Percentiles rank a stretch among this genome's conserved stretches.
These are phyloP conservation scores for Pilaira anomala DNA, from an alignment of 192 early-diverging fungal species.

Conservation along the genomic window DNA sequence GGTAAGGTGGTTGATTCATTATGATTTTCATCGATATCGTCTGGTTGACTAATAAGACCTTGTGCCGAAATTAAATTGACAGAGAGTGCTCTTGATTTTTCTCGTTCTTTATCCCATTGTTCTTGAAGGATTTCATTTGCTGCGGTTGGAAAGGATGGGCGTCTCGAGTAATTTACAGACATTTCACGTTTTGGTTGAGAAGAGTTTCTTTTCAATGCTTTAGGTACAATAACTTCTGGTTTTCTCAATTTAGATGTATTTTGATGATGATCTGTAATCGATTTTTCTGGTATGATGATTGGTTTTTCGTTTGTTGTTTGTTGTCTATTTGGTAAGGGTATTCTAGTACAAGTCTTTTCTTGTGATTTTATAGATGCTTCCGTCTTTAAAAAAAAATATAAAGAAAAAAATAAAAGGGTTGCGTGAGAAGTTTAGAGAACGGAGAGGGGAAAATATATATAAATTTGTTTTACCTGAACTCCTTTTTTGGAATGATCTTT, in stretches of 20 bases:
- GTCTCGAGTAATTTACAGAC: neutral
- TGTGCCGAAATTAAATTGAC: slow-evolving; percentile 14
- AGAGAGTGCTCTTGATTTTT: neutral
- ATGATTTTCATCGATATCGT: slow-evolving; percentile 2
- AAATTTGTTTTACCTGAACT: slow-evolving; percentile 2
- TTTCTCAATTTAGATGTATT: neutral
- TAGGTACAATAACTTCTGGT: neutral
- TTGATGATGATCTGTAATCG: neutral
- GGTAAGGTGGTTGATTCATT: neutral
- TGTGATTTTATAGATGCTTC: no score
- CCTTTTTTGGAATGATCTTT: slow-evolving; percentile 8
- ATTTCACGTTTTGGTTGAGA: neutral
- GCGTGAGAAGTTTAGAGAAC: neutral
- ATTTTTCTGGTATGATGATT: no score
- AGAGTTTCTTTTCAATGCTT: neutral
- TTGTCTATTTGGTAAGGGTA: no score
- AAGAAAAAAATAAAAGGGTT: neutral
- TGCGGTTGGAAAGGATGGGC: neutral
- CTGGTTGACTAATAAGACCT: slow-evolving; percentile 13
- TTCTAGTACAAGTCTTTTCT: no score
- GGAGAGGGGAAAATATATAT: neutral
- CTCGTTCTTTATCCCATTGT: slow-evolving; percentile 16
- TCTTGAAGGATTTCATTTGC: slow-evolving; percentile 15
- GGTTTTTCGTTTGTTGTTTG: no score
- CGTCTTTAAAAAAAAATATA: no score